Evolutionary conservation across 305 asterid species (phyloP), one percentile per base, ranked within the genome.

Genomic region (Solanum hybrid): DNA sequence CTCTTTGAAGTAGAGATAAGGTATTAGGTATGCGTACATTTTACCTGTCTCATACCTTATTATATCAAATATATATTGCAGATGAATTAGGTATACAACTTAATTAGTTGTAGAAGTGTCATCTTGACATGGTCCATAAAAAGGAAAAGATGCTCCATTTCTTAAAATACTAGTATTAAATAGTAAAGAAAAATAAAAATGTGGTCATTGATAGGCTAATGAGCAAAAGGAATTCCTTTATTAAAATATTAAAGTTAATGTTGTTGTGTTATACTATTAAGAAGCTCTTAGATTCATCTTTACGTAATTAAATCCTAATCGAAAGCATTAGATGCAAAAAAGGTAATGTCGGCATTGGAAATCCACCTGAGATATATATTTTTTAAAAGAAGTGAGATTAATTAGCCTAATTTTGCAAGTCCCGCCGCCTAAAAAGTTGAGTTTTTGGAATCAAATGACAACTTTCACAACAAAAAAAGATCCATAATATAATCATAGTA

Each of bases 381-480:
- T 2, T 61, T 26, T 2, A 72, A 9, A 26, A 82, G 10, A 15
- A 41, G 61, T 27, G 37, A 26, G 37, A 33, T 78, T 78, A 79
- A 34, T 79, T 79, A 84, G 27, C 88, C 24, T 17, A 45, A 45
- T 45, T 45, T 84, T 45, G 38, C 29, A 27, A 82, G 1, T 1
- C 27, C 87, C 15, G 88, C 88, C 88, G 88, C 88, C 39, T 84
- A 45, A 45, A 83, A 84, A 84, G 88, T 84, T 84, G 17, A 84
- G 75, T 1, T 83, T 83, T 29, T 84, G 75, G 75, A 84, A 84
- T 45, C 39, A 84, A 17, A 45, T 45, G 68, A 81, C 87, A 26
- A 80, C 87, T 39, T 81, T 77, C n/a, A 70, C 17, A 27, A 7
- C 24, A 61, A 39, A 81, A 39, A 82, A 41, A 24, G 6, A 12